Evolutionary conservation across 345 rosid species (phyloP).

Genomic region (Eutrema yunnanense): DNA sequence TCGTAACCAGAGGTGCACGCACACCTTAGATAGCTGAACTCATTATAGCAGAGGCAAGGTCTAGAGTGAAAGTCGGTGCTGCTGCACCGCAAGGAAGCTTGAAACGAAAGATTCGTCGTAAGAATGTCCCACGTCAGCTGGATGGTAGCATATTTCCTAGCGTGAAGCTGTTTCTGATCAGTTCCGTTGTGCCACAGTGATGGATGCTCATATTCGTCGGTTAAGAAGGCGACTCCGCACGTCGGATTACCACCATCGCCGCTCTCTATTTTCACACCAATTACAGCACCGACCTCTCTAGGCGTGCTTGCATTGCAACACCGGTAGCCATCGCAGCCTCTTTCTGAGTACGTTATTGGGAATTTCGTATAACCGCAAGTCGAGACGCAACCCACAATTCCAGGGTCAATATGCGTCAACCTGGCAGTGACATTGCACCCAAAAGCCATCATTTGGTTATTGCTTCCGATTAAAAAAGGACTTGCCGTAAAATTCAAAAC

Average conservation of each 20-base stretch:
- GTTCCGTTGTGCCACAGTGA: neutral
- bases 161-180: neutral
- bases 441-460: constrained; percentile 13
- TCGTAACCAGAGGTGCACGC: neutral
- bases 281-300: neutral
- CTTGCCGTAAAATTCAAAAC: neutral
- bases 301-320: neutral
- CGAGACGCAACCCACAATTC: constrained; percentile 27
- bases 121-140: neutral
- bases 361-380: neutral
- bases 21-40: neutral
- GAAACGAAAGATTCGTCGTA: neutral
- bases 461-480: neutral
- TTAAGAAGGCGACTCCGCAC: neutral
- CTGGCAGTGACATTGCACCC: constrained; percentile 19
- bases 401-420: neutral
- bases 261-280: neutral
- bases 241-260: neutral
- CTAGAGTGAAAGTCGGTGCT: no score
- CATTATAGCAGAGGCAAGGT: neutral
- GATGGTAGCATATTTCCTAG: neutral
- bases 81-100: neutral
- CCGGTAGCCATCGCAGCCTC: neutral
- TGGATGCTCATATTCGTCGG: neutral
- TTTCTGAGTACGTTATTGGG: no score